Evolutionary conservation across 192 early-diverging fungal genomes (phyloP).

Genomic region (Coemansia sp.): DNA sequence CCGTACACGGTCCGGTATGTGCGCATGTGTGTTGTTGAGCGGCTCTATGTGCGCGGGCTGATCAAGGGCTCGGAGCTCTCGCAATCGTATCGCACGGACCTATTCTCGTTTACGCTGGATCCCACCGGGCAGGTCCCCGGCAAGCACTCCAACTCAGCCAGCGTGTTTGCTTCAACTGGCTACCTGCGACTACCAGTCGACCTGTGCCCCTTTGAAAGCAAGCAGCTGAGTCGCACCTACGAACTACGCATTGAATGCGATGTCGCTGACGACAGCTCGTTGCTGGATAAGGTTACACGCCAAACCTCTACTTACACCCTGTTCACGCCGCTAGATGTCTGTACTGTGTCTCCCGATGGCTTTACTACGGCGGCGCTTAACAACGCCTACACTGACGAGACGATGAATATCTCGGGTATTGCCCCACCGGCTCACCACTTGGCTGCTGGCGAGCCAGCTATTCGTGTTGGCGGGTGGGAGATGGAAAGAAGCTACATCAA

Average conservation of each 20-base stretch:
- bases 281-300: constrained; percentile 24
- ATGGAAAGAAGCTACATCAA: constrained; percentile 17
- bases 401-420: constrained; percentile 25
- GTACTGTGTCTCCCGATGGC: constrained; percentile 21
- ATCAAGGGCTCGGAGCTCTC: constrained; percentile 26
- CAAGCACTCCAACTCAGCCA: constrained; percentile 1
- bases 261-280: constrained; percentile 19
- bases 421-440: constrained; percentile 15
- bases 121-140: constrained; percentile 1
- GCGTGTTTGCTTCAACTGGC: constrained; percentile 13
- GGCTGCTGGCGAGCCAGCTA: constrained; percentile 20
- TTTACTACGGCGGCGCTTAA: constrained; percentile 16
- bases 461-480: constrained; percentile 37
- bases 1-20: constrained; percentile 12
- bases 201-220: constrained; percentile 42
- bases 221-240: constrained; percentile 32
- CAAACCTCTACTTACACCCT: constrained; percentile 16
- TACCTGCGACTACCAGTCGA: constrained; percentile 29
- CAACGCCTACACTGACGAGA: constrained; percentile 41
- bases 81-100: constrained; percentile 15
- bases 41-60: constrained; percentile 30
- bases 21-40: constrained; percentile 25
- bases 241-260: constrained; percentile 41
- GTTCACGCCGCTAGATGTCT: constrained; percentile 24
- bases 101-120: constrained; percentile 13